Conservation (phyloP, 2,329 filamentous ascomycete species). For the Claviceps digitariae region DNA sequence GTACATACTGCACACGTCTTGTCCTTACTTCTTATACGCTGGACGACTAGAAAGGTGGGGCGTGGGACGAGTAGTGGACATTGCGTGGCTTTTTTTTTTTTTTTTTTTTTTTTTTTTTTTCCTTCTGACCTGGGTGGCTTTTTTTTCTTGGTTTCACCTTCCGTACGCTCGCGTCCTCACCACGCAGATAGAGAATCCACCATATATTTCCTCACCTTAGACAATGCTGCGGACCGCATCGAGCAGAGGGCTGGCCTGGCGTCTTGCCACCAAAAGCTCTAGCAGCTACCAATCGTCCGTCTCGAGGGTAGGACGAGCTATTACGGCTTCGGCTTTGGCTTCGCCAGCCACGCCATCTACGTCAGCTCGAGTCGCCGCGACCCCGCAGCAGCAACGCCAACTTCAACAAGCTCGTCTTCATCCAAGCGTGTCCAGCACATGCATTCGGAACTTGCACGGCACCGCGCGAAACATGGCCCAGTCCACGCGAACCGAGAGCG, state of each 20-base stretch:
- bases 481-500: slow-evolving; percentile 70
- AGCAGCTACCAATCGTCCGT: neutral
- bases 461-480: slow-evolving; percentile 9
- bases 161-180: too few relatives aligned
- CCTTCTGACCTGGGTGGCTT: too few relatives aligned
- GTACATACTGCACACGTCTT: too few relatives aligned
- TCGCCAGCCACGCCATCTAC: neutral
- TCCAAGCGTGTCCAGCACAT: neutral
- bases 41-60: too few relatives aligned
- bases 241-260: slow-evolving; percentile 2
- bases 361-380: neutral
- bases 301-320: slow-evolving; percentile 1
- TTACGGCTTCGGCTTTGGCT: neutral
- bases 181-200: neutral
- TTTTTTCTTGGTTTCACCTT: too few relatives aligned
- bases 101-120: too few relatives aligned
- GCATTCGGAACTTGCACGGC: slow-evolving; percentile 6
- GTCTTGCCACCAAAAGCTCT: neutral
- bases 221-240: slow-evolving; percentile 4
- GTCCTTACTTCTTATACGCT: too few relatives aligned
- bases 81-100: too few relatives aligned
- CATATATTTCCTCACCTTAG: neutral
- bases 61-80: too few relatives aligned
- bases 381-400: slow-evolving; percentile 2
- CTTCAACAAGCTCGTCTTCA: neutral